Conservation (phyloP, 352 stramenopile genomes). For the Phytophthora fragariae region DNA sequence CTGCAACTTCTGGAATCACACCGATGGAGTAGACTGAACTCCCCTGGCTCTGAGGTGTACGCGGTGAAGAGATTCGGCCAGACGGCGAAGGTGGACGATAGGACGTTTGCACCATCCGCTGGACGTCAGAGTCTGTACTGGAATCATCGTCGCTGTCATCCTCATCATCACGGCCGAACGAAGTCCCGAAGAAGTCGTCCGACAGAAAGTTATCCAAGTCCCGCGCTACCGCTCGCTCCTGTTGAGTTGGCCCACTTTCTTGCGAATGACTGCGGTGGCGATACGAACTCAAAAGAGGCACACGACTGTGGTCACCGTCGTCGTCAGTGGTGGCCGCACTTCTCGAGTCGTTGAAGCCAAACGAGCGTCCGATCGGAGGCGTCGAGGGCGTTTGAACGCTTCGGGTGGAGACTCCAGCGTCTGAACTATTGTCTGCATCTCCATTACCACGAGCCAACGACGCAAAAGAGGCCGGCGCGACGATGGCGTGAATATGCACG, state of each 20-base stretch:
- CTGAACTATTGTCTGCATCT: slow-evolving; percentile 4
- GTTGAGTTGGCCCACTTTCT: slow-evolving; percentile 23
- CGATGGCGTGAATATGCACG: slow-evolving; percentile 89
- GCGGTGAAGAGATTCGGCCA: slow-evolving; percentile 32
- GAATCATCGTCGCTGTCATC: slow-evolving; percentile 42
- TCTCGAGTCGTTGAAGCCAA: slow-evolving; percentile 34
- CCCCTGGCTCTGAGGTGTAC: slow-evolving; percentile 25
- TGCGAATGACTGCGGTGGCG: slow-evolving; percentile 43
- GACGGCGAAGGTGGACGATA: slow-evolving; percentile 39
- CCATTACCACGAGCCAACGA: slow-evolving; percentile 44
- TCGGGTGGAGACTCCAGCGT: slow-evolving; percentile 9
- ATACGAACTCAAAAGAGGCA: slow-evolving; percentile 62
- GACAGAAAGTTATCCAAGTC: slow-evolving; percentile 61
- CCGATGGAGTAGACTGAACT: slow-evolving; percentile 35
- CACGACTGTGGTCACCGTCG: slow-evolving; percentile 62
- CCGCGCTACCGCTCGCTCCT: slow-evolving; percentile 40
- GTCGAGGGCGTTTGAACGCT: slow-evolving; percentile 31
- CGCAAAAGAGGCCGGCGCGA: slow-evolving; percentile 76
- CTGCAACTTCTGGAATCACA: slow-evolving; percentile 74
- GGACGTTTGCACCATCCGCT: slow-evolving; percentile 13
- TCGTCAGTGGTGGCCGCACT: slow-evolving; percentile 31
- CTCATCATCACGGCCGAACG: slow-evolving; percentile 44
- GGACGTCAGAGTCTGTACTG: slow-evolving; percentile 25
- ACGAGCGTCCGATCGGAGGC: slow-evolving; percentile 31
- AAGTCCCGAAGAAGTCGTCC: slow-evolving; percentile 78